Conservation (phyloP, 371 early-diverging fungal species). For the Gilbertella persicaria region DNA sequence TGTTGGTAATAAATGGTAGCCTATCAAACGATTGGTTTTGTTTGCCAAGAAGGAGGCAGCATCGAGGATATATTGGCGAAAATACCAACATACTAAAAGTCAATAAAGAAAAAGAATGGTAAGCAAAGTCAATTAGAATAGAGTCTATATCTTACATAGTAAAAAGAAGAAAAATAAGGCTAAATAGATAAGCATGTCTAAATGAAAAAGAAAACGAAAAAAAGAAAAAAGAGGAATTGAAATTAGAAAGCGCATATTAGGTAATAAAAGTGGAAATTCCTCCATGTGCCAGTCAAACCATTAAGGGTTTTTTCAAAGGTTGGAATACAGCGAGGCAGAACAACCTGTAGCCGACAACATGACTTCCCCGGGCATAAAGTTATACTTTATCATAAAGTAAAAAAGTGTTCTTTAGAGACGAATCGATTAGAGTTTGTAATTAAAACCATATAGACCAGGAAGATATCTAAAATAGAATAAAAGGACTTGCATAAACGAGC, state of each 20-base stretch:
- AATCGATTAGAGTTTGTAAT: too few relatives aligned
- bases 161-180: constrained; percentile 13
- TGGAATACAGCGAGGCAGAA: too few relatives aligned
- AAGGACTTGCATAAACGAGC: too few relatives aligned
- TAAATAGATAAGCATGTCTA: constrained; percentile 16
- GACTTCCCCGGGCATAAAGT: too few relatives aligned
- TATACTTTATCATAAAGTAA: too few relatives aligned
- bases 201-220: background rate
- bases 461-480: too few relatives aligned
- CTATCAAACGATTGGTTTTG: constrained; percentile 43
- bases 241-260: background rate
- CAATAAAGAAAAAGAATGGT: background rate
- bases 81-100: constrained; percentile 31
- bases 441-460: too few relatives aligned
- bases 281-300: background rate
- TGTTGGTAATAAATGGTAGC: constrained; percentile 51
- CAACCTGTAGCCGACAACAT: too few relatives aligned
- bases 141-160: constrained; percentile 8
- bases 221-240: background rate
- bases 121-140: background rate
- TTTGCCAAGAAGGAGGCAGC: constrained; percentile 35
- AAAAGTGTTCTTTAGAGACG: too few relatives aligned
- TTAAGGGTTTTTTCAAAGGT: too few relatives aligned
- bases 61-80: constrained; percentile 29
- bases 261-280: background rate